Base-by-base conservation (phyloP, 108 stramenopile species). In the Cyclotella atomus region DNA sequence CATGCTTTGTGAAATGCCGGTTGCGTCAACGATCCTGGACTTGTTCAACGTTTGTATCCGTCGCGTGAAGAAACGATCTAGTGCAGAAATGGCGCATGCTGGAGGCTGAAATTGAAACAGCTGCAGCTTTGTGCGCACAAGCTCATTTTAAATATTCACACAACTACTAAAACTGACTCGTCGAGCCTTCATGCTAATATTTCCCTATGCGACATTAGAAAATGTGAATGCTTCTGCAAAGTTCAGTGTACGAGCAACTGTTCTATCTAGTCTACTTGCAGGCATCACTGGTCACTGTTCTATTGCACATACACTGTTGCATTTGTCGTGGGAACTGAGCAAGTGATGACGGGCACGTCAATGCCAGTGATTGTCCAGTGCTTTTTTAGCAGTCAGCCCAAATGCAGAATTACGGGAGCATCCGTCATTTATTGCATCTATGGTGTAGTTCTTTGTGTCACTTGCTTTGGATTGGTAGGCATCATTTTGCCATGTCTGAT, bases 21-120 rank as follows among this genome's bases (percentile, higher is more conserved):
- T 75, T 30, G 66, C 65, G 10, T 23, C 75, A 6, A 49, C 60
- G 33, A 73, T 77, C 47, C 70, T 82, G 30, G 64, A 24, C 0
- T n/a, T 74, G 25, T 62, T 75, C 30, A 71, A 68, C 33, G 6
- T 59, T 8, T 69, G 34, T 23, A 73, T 73, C 17, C 67, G 67
- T 25, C 60, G 70, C 36, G 66, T 68, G 33, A 69, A 73, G 47
- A 77, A 77, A 17, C 55, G 55, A 8, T 60, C 63, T 16, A 27
- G 36, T 44, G 35, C 55, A 34, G 70, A 68, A 35, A 60, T 78
- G 27, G 64, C 76, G 10, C 14, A 33, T 15, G 82, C 82, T 29
- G 77, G 77, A 12, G 82, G 61, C 83, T 36, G 85, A 81, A 41
- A 81, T 90, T n/a, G 85, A 87, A 15, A 89, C 89, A 0, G 87